These are phyloP conservation scores for Phytopythium aichiense DNA, from an alignment of 352 stramenopile species.

Conservation along the genomic window DNA sequence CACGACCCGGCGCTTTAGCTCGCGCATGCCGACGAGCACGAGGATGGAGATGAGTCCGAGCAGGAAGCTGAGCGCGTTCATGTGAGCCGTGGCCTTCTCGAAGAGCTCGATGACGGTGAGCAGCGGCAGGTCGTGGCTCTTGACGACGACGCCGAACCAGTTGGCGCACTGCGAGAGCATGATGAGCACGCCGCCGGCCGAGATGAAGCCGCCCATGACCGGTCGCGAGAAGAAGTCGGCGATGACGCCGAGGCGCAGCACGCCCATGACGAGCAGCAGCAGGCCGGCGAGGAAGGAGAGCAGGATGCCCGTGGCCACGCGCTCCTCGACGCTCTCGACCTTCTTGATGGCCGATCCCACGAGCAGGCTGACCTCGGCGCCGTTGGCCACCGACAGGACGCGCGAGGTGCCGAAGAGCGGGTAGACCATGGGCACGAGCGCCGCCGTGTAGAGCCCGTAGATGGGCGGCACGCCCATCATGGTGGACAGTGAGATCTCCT, in stretches of 20 bases:
- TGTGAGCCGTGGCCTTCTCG: slow-evolving; percentile 38
- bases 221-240: slow-evolving; percentile 88
- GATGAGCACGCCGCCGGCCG: slow-evolving; percentile 87
- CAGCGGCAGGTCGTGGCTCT: slow-evolving; percentile 47
- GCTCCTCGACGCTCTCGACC: slow-evolving; percentile 45
- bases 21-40: slow-evolving; percentile 44
- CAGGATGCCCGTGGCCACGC: slow-evolving; percentile 44
- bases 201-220: slow-evolving; percentile 90
- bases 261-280: slow-evolving; percentile 71
- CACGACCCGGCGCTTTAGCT: slow-evolving; percentile 37
- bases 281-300: slow-evolving; percentile 72
- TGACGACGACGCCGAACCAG: slow-evolving; percentile 73
- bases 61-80: slow-evolving; percentile 67
- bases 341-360: slow-evolving; percentile 63
- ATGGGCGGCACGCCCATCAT: slow-evolving; percentile 84
- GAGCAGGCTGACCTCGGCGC: slow-evolving; percentile 60
- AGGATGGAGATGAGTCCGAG: slow-evolving; percentile 53
- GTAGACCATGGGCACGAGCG: slow-evolving; percentile 85
- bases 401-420: slow-evolving; percentile 75
- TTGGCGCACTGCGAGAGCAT: slow-evolving; percentile 87
- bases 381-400: slow-evolving; percentile 79
- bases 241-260: slow-evolving; percentile 81
- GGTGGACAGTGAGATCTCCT: slow-evolving; percentile 88
- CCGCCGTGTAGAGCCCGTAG: slow-evolving; percentile 88
- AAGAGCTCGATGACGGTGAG: slow-evolving; percentile 59